These are phyloP conservation scores for Carex arenaria DNA, from an alignment of 202 grass and related monocot genomes.

Conservation along the genomic window DNA sequence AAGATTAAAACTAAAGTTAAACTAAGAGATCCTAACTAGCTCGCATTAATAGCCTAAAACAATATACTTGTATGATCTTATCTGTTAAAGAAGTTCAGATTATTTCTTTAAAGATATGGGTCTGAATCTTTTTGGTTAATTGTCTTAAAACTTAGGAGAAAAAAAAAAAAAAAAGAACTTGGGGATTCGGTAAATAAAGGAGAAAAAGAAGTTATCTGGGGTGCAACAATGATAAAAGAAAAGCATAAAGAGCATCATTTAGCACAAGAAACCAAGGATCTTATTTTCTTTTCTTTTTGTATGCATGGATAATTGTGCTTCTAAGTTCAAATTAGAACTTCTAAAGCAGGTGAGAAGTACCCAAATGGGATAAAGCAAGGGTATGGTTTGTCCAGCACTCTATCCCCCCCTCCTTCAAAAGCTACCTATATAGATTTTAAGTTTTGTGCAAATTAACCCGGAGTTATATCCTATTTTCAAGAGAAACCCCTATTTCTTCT, in stretches of 20 bases:
- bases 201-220: slow-evolving; percentile 16
- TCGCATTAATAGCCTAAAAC: no score
- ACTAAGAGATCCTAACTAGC: no score
- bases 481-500: not conserved
- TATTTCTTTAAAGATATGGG: not conserved
- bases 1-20: no score
- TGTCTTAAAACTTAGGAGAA: slow-evolving; percentile 27
- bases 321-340: slow-evolving; percentile 43
- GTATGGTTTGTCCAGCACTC: slow-evolving; percentile 18
- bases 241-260: slow-evolving; percentile 43
- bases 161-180: slow-evolving; percentile 5
- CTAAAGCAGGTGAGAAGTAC: slow-evolving; percentile 41
- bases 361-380: slow-evolving; percentile 18
- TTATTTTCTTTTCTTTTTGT: slow-evolving; percentile 27
- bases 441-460: slow-evolving; percentile 15
- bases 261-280: slow-evolving; percentile 44
- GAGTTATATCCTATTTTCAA: not conserved
- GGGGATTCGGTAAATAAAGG: slow-evolving; percentile 28
- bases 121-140: slow-evolving; percentile 14
- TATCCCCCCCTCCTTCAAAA: not conserved
- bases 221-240: slow-evolving; percentile 26
- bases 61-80: slow-evolving; percentile 17
- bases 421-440: not conserved
- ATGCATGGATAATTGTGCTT: slow-evolving; percentile 45
- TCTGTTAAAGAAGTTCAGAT: not conserved